phyloP scores from a whole-genome alignment of 2,329 filamentous ascomycete genomes.

The Cordyceps pruinosa region DNA sequence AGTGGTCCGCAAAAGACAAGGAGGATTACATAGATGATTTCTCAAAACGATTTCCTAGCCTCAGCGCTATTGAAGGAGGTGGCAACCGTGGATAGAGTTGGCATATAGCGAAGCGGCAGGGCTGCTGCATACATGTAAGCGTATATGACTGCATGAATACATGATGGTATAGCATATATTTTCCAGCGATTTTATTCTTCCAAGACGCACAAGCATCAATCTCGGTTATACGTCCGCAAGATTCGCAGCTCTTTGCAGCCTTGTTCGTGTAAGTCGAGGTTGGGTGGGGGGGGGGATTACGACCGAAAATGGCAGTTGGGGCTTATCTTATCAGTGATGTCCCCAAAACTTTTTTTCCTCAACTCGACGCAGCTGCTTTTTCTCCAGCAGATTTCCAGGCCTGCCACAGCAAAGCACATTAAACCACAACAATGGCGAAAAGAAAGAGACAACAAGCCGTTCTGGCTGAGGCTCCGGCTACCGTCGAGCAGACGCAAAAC shows the following conservation, averaged over 20 bases:
- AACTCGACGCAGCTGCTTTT: neutral
- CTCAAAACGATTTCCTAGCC: constrained; percentile 76
- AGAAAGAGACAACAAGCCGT: constrained; percentile 38
- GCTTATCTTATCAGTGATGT: constrained; percentile 28
- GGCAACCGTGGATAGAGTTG: neutral
- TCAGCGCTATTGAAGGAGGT: constrained; percentile 63
- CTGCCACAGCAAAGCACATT: constrained; percentile 10
- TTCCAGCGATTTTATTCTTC: constrained; percentile 1
- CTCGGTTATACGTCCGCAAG: neutral
- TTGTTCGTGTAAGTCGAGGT: neutral
- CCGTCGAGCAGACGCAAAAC: constrained; percentile 17
- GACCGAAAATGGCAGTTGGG: neutral
- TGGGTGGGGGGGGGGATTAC: neutral
- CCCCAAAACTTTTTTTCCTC: constrained; percentile 23
- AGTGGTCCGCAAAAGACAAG: constrained; percentile 51
- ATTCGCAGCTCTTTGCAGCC: neutral
- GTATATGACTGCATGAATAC: constrained; percentile 2
- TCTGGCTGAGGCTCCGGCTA: constrained; percentile 18
- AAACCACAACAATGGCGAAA: constrained; percentile 36
- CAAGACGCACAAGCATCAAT: neutral
- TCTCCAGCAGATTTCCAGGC: neutral
- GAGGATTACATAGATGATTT: constrained; percentile 67
- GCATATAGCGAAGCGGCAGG: neutral
- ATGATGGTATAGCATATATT: neutral
- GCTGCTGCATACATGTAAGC: neutral